Evolutionary conservation across 306 rosid species (phyloP), one percentile per base, ranked within the genome.

Genomic region (Oemleria cerasiformis): DNA sequence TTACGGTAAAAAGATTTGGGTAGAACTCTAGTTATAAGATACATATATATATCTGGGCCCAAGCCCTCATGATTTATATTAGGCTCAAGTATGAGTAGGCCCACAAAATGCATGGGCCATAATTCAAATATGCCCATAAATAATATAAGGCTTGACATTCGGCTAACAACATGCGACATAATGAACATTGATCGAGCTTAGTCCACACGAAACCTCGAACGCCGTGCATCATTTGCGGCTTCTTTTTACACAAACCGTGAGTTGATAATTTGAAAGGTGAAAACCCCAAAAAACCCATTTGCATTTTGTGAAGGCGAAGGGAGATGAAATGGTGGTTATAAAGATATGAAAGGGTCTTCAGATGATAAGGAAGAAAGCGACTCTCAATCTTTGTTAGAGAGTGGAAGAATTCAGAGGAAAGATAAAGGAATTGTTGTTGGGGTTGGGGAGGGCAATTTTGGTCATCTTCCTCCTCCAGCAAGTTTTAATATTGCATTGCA

Each of bases 331-430:
- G 6, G 17, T 15, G 17, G 21, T 50, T 53, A 53, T 19, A 9
- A 16, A 67, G 57, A 30, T 30, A 67, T 49, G 71, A 36, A 67
- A 34, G 45, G 30, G 36, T 30, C 36, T 30, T 30, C 4, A 16
- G 43, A 67, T 23, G 36, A 57, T 51, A 7, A 16, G 13, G 21
- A 13, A 7, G 64, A 59, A 4, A 61, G 51, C 2, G 72, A 48
- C 56, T 8, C 6, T 20, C 47, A 50, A 36, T 43, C 62, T 51
- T 50, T 68, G 72, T 19, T 68, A 19, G 72, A 68, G 72, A 50
- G 20, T 19, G 72, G 72, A 67, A 51, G 19, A 17, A 13, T 34
- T 36, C 48, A 51, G 19, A 51, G 54, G 72, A 38, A 51, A 36
- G 62, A 68, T 59, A 30, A 59, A 11, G 38, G 38, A 23, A 16